Conservation (phyloP, 805 yeast species). For the Wickerhamiella spandovensis region DNA sequence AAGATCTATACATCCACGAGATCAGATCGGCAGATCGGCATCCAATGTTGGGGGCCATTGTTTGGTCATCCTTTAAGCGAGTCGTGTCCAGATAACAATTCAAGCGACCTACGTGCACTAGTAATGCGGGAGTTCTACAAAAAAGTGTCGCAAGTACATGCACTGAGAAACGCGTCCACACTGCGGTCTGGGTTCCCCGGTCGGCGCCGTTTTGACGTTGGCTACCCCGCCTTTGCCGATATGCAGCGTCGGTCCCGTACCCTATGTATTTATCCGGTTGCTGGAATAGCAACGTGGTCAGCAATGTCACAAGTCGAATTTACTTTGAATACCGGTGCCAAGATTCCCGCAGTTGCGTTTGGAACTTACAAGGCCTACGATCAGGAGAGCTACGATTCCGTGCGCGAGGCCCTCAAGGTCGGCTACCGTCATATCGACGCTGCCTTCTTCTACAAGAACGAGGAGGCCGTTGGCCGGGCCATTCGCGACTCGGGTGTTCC, state of each 20-base stretch:
- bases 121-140: too few species aligned
- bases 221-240: not conserved
- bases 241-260: not conserved
- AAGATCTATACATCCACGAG: too few species aligned
- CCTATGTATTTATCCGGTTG: not conserved
- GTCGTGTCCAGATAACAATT: not conserved
- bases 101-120: too few species aligned
- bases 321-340: constrained; percentile 41
- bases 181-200: too few species aligned
- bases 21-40: too few species aligned
- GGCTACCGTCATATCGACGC: constrained; percentile 74
- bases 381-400: constrained; percentile 43
- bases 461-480: constrained; percentile 42
- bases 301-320: constrained; percentile 4
- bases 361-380: constrained; percentile 61
- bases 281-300: not conserved
- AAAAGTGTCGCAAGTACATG: too few species aligned
- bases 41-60: not conserved
- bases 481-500: constrained; percentile 31
- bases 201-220: too few species aligned
- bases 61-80: not conserved
- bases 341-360: constrained; percentile 55
- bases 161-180: too few species aligned
- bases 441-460: constrained; percentile 57
- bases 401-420: constrained; percentile 39